Conservation (phyloP, 306 rosid species). For the Hippophae rhamnoides region DNA sequence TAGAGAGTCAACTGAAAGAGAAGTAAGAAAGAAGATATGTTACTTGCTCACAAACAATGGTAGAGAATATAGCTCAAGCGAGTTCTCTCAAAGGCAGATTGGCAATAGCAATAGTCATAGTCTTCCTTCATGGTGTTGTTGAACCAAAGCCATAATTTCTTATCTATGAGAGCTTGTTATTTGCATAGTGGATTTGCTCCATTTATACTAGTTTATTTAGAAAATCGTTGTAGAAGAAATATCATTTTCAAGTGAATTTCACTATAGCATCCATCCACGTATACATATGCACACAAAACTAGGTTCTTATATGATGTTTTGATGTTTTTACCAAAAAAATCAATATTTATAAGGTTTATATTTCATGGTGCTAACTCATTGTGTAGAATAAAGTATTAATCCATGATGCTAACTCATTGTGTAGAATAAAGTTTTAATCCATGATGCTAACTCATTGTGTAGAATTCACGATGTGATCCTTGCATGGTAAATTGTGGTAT, state of each 20-base stretch:
- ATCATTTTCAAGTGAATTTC: constrained; percentile 48
- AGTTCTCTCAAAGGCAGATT: constrained; percentile 33
- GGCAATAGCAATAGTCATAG: constrained; percentile 45
- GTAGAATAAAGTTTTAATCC: constrained; percentile 17
- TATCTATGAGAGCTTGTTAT: constrained; percentile 49
- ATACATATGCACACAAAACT: neutral
- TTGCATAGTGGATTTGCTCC: constrained; percentile 83
- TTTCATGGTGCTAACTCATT: no score
- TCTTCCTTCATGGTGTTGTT: constrained; percentile 45
- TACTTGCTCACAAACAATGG: no score
- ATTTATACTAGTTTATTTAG: constrained; percentile 66
- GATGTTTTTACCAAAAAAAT: no score
- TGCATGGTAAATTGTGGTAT: constrained; percentile 52
- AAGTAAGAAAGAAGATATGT: no score
- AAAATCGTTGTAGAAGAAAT: constrained; percentile 54
- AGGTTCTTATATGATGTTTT: neutral
- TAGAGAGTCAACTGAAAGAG: no score
- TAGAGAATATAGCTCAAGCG: no score
- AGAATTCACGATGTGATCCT: constrained; percentile 55
- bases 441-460: constrained; percentile 1
- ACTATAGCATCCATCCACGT: neutral
- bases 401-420: neutral
- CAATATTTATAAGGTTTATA: no score
- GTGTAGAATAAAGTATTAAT: neutral
- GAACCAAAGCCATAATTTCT: constrained; percentile 59